phyloP scores from a whole-genome alignment of 441 rosid species.

The Melastoma candidum region DNA sequence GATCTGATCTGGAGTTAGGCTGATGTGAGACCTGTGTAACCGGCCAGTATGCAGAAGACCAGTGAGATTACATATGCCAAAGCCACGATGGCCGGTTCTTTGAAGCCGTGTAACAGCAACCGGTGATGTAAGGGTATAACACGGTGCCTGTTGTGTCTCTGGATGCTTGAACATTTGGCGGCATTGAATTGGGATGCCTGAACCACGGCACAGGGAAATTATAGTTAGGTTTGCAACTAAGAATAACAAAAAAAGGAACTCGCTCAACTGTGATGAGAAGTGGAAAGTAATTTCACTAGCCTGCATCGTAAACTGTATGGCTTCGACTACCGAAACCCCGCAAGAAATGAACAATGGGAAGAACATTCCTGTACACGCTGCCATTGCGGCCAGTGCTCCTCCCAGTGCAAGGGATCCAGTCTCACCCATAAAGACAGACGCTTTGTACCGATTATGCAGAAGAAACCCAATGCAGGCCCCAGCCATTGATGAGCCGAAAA shows the following conservation, averaged over 20 bases:
- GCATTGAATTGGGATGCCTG: conserved; percentile 45
- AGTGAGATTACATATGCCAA: conserved; percentile 52
- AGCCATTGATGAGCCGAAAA: conserved; percentile 94
- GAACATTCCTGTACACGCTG: conserved; percentile 92
- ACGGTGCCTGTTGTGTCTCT: conserved; percentile 38
- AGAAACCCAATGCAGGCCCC: conserved; percentile 93
- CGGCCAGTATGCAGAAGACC: conserved; percentile 57
- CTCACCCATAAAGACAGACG: conserved; percentile 76
- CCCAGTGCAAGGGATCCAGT: conserved; percentile 85
- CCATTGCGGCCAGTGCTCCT: conserved; percentile 93
- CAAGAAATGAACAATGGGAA: conserved; percentile 73
- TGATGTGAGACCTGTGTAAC: conserved; percentile 51
- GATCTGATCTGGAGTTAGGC: neutral
- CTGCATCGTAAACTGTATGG: conserved; percentile 59
- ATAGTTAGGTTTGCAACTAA: neutral
- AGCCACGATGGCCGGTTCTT: conserved; percentile 59
- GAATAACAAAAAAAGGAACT: neutral
- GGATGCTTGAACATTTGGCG: conserved; percentile 36
- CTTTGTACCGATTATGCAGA: conserved; percentile 72
- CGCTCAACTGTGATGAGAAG: neutral
- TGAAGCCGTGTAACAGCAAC: conserved; percentile 47
- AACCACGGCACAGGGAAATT: neutral
- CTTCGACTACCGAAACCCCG: conserved; percentile 65
- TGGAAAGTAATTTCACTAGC: conserved; percentile 20
- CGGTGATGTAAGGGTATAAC: conserved; percentile 67